Evolutionary conservation across 352 stramenopile species (phyloP), one percentile per base, ranked within the genome.

Genomic region (Blastocystis sp.): DNA sequence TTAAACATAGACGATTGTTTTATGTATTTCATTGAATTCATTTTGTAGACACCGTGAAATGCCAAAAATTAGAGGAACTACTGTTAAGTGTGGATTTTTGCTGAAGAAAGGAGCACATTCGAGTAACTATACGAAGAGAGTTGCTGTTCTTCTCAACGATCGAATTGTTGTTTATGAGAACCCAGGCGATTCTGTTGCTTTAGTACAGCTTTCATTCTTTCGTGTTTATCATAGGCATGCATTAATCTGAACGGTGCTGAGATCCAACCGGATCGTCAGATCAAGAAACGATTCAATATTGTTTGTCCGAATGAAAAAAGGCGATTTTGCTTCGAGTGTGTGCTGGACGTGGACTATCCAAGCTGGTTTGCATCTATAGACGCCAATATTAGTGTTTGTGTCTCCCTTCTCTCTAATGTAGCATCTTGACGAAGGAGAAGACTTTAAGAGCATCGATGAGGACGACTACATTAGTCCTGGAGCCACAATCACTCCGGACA

Each of bases 231-330:
- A 20, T 77, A 87, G 76, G 76, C 59, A 15, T 76, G 59, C 68
- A 61, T 87, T 13, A 76, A 87, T 47, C 54, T 87, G 59, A 76
- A 87, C 23, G 76, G 41, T 54, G 76, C 76, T 45, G 55, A 63
- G 23, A 76, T 87, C 47, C 45, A 75, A 11, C 53, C 37, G 39
- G 76, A 87, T 76, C 4, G n/a, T n/a, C 7, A 34, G 26, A 26
- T 87, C 23, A 87, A 87, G 43, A 87, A 87, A 26, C 76, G 76
- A n/a, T 87, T 87, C 53, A 43, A 39, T 45, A 45, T 87, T 45
- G 26, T 80, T 5, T 80, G 70, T 7, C 56, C 47, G 15, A 80
- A 77, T 45, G 76, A 73, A 47, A 23, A 54, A 18, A 34, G 59
- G 9, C 73, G 59, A 43, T 87, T 73, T 43, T 56, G 41, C 13